Evolutionary conservation across 2,329 filamentous ascomycete species (phyloP).

Genomic region (Bipolaris oryzae): DNA sequence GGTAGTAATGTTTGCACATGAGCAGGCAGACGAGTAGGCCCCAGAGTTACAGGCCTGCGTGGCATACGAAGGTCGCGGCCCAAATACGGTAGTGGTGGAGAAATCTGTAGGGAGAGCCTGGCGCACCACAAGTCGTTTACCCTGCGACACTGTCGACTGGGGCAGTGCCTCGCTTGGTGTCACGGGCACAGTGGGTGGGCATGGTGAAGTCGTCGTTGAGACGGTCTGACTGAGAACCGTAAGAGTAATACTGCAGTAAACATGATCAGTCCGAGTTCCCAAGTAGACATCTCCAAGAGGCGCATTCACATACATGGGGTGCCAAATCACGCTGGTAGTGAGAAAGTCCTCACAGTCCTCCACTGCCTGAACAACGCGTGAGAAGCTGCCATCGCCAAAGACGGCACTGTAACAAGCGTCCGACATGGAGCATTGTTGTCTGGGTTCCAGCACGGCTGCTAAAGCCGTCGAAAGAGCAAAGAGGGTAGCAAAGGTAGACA

Average conservation of each 20-base stretch:
- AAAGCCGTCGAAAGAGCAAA: slow-evolving; percentile 15
- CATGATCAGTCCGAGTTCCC: not conserved
- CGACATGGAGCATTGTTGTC: slow-evolving; percentile 26
- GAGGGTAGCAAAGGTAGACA: slow-evolving; percentile 16
- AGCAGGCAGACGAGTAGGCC: slow-evolving; percentile 36
- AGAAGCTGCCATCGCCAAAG: slow-evolving; percentile 23
- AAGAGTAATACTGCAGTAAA: slow-evolving; percentile 11
- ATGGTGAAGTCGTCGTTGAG: slow-evolving; percentile 16
- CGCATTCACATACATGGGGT: slow-evolving; percentile 28
- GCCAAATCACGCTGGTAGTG: slow-evolving; percentile 33
- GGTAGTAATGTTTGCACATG: slow-evolving; percentile 30
- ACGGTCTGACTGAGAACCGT: slow-evolving; percentile 16
- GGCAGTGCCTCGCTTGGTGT: slow-evolving; percentile 1
- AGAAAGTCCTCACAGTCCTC: slow-evolving; percentile 32
- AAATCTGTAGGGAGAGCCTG: slow-evolving; percentile 17
- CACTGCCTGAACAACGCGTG: slow-evolving; percentile 21
- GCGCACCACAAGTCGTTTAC: slow-evolving; percentile 7
- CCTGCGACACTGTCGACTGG: not conserved
- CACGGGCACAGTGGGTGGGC: slow-evolving; percentile 10
- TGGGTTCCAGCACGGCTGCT: slow-evolving; percentile 24
- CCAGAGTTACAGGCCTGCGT: slow-evolving; percentile 20
- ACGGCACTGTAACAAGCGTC: slow-evolving; percentile 37
- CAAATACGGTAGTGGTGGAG: slow-evolving; percentile 24
- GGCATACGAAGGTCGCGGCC: slow-evolving; percentile 32
- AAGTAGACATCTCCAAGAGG: not conserved